Percentiles rank a stretch among this genome's conserved stretches.
These are phyloP conservation scores for Xylariaceae sp. DNA, from an alignment of 2,329 filamentous ascomycete species.

Conservation along the genomic window DNA sequence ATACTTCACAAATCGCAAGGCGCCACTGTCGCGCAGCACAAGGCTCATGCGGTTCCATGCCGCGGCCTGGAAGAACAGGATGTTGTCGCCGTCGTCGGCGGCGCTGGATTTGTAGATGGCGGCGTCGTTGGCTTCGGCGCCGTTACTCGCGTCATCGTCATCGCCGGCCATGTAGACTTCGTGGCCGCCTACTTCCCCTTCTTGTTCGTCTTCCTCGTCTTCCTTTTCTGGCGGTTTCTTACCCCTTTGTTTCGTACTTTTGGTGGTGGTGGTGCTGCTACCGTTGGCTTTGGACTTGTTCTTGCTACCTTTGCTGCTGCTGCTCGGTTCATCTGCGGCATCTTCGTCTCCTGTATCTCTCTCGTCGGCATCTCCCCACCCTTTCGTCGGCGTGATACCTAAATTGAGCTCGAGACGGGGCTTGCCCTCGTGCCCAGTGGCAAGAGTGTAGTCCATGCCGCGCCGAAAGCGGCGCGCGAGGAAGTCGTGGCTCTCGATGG, in stretches of 20 bases:
- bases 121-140: constrained; percentile 68
- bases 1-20: constrained; percentile 94
- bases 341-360: constrained; percentile 47
- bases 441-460: constrained; percentile 87
- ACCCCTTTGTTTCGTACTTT: constrained; percentile 30
- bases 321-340: constrained; percentile 42
- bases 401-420: constrained; percentile 84
- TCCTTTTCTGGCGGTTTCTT: constrained; percentile 30
- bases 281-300: constrained; percentile 23
- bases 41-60: constrained; percentile 90
- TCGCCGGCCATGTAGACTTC: constrained; percentile 94
- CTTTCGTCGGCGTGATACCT: constrained; percentile 75
- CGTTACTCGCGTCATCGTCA: constrained; percentile 59
- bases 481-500: constrained; percentile 68
- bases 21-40: constrained; percentile 80
- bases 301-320: constrained; percentile 34
- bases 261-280: no score
- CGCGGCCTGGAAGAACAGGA: constrained; percentile 59
- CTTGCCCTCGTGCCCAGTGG: constrained; percentile 74
- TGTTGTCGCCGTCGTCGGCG: constrained; percentile 74
- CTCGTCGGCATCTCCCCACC: constrained; percentile 73
- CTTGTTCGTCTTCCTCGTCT: constrained; percentile 33
- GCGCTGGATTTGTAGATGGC: constrained; percentile 79
- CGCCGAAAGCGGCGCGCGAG: constrained; percentile 83
- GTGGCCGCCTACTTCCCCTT: constrained; percentile 66